Conservation (phyloP, 441 rosid species). For the Theobroma grandiflorum region DNA sequence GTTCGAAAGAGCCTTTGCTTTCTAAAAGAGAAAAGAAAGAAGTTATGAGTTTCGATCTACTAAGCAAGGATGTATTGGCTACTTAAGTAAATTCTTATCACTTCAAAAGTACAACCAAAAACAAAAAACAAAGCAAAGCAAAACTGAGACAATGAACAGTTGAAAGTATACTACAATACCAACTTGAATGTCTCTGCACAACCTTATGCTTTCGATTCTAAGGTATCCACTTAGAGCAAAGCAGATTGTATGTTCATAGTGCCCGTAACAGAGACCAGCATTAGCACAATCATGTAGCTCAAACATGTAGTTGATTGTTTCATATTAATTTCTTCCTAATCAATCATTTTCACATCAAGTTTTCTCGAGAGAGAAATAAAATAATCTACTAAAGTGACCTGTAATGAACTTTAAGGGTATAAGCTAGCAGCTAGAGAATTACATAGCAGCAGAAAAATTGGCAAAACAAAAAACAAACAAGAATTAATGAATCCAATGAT, state of each 20-base stretch:
- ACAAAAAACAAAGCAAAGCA: neutral
- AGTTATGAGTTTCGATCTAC: neutral
- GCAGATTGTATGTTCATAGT: neutral
- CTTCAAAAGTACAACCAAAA: neutral
- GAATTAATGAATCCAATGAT: neutral
- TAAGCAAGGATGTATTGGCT: neutral
- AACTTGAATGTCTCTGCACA: neutral
- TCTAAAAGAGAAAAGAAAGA: neutral
- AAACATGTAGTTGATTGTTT: neutral
- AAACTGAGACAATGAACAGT: neutral
- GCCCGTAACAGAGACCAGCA: neutral
- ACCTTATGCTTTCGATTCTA: neutral
- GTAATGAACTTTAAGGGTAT: neutral
- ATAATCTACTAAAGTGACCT: neutral
- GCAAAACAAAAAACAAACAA: neutral
- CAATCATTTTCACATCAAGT: neutral
- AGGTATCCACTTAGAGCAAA: neutral
- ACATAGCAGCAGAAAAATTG: neutral
- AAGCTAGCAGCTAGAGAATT: neutral
- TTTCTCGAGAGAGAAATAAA: neutral
- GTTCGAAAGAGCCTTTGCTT: constrained; percentile 5
- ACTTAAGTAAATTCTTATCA: neutral
- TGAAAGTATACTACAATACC: neutral
- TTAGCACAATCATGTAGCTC: neutral
- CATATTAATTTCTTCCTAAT: neutral